Percentiles rank a stretch among this genome's conserved stretches.
Conservation (phyloP, 805 yeast species). For the Candida silvicultrix region DNA sequence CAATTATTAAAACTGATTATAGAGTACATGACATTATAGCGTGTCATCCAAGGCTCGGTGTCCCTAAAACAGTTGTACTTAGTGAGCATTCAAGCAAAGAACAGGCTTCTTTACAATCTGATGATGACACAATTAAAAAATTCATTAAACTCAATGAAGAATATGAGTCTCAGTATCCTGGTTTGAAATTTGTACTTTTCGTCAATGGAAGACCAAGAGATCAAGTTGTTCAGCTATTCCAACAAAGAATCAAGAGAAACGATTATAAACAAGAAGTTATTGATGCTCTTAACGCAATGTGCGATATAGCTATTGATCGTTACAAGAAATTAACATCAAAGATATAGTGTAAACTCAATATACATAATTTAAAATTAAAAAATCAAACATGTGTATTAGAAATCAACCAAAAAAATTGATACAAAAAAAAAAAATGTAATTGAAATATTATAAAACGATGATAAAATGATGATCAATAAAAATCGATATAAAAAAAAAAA, state of each 20-base stretch:
- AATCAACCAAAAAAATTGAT: not conserved
- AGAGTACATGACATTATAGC: constrained; percentile 48
- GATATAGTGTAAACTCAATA: constrained; percentile 20
- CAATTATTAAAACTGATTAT: not conserved
- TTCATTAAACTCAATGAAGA: constrained; percentile 47
- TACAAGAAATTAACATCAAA: constrained; percentile 42
- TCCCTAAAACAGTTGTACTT: constrained; percentile 39
- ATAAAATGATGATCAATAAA: not conserved
- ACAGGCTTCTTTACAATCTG: constrained; percentile 53
- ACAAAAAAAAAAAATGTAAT: not conserved
- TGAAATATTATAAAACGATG: not conserved
- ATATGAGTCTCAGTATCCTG: constrained; percentile 62
- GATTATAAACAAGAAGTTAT: constrained; percentile 48
- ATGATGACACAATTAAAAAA: constrained; percentile 38
- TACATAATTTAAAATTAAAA: not conserved
- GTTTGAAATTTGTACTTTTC: constrained; percentile 80
- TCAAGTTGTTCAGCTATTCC: constrained; percentile 60
- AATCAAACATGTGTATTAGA: constrained; percentile 1
- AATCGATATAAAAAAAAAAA: not conserved
- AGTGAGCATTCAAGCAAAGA: constrained; percentile 65
- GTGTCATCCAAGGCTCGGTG: constrained; percentile 89
- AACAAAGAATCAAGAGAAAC: constrained; percentile 46
- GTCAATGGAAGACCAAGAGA: constrained; percentile 76
- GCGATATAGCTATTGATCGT: constrained; percentile 84
- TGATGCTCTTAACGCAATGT: constrained; percentile 82